A percentile compares a stretch with the other conserved stretches of the same genome.
phyloP scores from a whole-genome alignment of 2,329 filamentous ascomycete species.

The Trichocomaceae sp. region DNA sequence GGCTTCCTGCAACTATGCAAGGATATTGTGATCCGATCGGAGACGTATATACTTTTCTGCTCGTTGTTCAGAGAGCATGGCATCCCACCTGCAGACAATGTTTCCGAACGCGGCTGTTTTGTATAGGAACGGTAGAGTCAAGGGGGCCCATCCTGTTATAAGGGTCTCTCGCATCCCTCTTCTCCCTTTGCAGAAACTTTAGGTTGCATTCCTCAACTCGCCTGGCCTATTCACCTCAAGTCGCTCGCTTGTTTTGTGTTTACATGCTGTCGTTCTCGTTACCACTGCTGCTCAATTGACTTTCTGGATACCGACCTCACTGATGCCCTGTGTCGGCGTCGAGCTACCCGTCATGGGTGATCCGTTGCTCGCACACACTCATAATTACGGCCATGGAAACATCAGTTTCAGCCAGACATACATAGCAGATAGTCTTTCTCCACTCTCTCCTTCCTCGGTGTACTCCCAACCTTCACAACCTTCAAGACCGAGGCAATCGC shows the following conservation, averaged over 20 bases:
- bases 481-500: constrained; percentile 27
- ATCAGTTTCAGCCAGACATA: constrained; percentile 15
- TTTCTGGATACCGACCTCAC: background rate
- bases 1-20: constrained; percentile 32
- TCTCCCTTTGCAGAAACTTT: constrained; percentile 5
- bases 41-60: constrained; percentile 13
- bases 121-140: constrained; percentile 5
- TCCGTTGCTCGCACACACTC: constrained; percentile 14
- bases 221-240: constrained; percentile 7
- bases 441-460: constrained; percentile 20
- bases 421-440: constrained; percentile 14
- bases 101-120: constrained; percentile 11
- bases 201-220: constrained; percentile 11
- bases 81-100: constrained; percentile 23
- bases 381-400: constrained; percentile 5
- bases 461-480: constrained; percentile 18
- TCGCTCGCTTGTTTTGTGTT: constrained; percentile 2
- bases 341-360: constrained; percentile 18
- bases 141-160: constrained; percentile 13
- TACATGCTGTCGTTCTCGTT: background rate
- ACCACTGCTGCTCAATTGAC: background rate
- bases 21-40: constrained; percentile 23
- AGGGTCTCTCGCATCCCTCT: constrained; percentile 10
- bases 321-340: constrained; percentile 28
- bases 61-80: constrained; percentile 24